phyloP scores from a whole-genome alignment of 257 asterid species.

The Eucommia ulmoides region DNA sequence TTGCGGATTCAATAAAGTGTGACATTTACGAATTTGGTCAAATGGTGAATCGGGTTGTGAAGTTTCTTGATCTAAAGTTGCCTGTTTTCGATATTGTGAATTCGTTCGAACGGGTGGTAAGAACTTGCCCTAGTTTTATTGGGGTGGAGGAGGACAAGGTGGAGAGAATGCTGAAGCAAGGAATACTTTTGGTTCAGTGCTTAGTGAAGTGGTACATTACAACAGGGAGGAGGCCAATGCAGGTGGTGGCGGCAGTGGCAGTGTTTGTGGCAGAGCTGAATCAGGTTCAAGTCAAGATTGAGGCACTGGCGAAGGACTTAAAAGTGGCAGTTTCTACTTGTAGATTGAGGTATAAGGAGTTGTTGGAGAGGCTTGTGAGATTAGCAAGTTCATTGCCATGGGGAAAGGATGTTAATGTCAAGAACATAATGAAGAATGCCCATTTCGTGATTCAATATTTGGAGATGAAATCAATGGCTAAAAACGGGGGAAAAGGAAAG shows the following conservation, averaged over 20 bases:
- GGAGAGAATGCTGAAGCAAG: conserved; percentile 52
- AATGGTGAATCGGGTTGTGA: conserved; percentile 53
- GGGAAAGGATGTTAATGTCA: conserved; percentile 66
- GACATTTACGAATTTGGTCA: conserved; percentile 53
- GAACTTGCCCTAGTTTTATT: conserved; percentile 22
- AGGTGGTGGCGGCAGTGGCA: conserved; percentile 72
- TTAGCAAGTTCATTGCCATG: conserved; percentile 69
- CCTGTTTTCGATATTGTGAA: conserved; percentile 59
- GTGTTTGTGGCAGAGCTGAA: conserved; percentile 57
- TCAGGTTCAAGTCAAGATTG: conserved; percentile 34
- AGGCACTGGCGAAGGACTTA: conserved; percentile 42
- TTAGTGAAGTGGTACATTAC: conserved; percentile 80
- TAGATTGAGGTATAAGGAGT: conserved; percentile 55
- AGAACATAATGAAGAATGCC: conserved; percentile 59
- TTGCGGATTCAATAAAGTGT: conserved; percentile 41
- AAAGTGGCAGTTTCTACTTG: conserved; percentile 45
- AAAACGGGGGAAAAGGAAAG: conserved; percentile 11
- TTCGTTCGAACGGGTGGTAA: conserved; percentile 29
- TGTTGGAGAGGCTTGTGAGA: conserved; percentile 52
- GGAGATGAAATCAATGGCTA: conserved; percentile 61
- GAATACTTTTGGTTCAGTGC: conserved; percentile 71
- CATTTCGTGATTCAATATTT: conserved; percentile 63
- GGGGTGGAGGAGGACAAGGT: conserved; percentile 25
- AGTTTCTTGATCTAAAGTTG: conserved; percentile 41
- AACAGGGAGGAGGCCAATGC: conserved; percentile 72